phyloP scores from a whole-genome alignment of 208 protist species.

The Lotmaria passim region DNA sequence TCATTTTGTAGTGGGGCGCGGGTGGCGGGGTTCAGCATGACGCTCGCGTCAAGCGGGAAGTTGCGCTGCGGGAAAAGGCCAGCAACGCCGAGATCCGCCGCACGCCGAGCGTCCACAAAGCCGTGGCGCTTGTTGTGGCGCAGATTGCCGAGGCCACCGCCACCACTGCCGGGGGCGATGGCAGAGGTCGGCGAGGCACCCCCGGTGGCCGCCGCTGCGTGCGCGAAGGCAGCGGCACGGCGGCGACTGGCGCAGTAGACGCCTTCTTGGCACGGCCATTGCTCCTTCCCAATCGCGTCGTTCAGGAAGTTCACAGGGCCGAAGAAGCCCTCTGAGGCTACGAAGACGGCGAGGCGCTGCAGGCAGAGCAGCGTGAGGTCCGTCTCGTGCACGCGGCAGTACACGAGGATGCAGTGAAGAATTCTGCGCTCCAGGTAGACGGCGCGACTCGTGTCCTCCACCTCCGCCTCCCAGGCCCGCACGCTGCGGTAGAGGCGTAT shows the following conservation, averaged over 20 bases:
- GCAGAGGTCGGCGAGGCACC: conserved; percentile 6
- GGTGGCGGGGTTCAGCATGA: conserved; percentile 4
- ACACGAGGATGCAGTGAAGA: conserved; percentile 61
- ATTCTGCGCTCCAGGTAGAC: conserved; percentile 56
- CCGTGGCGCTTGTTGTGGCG: conserved; percentile 25
- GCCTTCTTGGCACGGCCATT: conserved; percentile 32
- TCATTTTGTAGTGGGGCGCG: conserved; percentile 22
- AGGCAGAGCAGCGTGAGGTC: conserved; percentile 56
- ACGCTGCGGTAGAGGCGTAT: conserved; percentile 72
- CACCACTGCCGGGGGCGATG: not conserved
- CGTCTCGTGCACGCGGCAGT: conserved; percentile 62
- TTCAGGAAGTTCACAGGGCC: conserved; percentile 23
- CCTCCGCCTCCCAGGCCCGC: conserved; percentile 26
- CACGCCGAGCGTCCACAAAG: conserved; percentile 5
- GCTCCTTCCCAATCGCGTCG: conserved; percentile 18
- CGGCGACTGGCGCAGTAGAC: conserved; percentile 9
- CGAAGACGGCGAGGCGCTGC: conserved; percentile 48
- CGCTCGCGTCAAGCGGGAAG: not conserved
- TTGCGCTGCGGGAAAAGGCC: conserved; percentile 17
- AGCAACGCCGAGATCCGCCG: not conserved
- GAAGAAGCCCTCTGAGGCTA: conserved; percentile 37
- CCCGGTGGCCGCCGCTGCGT: not conserved
- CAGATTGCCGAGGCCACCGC: not conserved
- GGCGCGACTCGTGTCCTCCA: conserved; percentile 30
- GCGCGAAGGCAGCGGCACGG: conserved; percentile 6